Evolutionary conservation across 2,329 filamentous ascomycete species (phyloP), one percentile per base, ranked within the genome.

Genomic region (Beauveria varroae): DNA sequence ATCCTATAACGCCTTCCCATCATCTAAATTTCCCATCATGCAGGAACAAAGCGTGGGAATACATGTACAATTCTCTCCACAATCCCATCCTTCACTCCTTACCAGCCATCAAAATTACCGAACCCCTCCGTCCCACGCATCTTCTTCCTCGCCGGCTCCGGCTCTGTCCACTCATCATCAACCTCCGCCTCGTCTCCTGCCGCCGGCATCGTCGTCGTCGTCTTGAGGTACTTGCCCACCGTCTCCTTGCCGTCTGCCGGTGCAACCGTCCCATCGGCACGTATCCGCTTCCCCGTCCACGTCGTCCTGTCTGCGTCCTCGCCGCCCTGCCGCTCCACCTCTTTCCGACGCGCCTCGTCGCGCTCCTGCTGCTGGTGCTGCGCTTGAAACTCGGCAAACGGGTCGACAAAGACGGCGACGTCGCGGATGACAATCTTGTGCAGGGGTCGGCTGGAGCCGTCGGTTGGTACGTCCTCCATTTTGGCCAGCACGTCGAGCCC

Each of bases 61-160:
- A 40, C 24, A 52, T 40, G 37, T 24, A 24, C 12, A 52, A 20
- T 52, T 24, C 18, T 20, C 30, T 52, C 12, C 50, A 30, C 2
- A 16, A 37, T 37, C 50, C 6, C n/a, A 12, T 14, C 16, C 30
- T 20, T 34, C 40, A 20, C 14, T 44, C 22, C 22, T 62, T 47
- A 97, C 93, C 95, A 99, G 43, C 79, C 84, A 75, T 96, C 93
- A 73, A 99, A 99, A 74, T 97, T 96, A 2, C 93, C 93, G 79
- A 98, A 99, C 0, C 91, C 92, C 14, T 86, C 84, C 1, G 70
- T 73, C 26, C 78, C 81, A 71, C 90, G 95, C 2, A 79, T 75
- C 77, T 96, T 98, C 76, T 97, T 98, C 74, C 85, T 86, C 4
- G 81, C 84, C 20, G 90, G 91, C 67, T 91, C 86, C 60, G 86